Evolutionary conservation across 2,329 filamentous ascomycete species (phyloP), one percentile per base, ranked within the genome.

Genomic region (Pochonia chlamydosporia): DNA sequence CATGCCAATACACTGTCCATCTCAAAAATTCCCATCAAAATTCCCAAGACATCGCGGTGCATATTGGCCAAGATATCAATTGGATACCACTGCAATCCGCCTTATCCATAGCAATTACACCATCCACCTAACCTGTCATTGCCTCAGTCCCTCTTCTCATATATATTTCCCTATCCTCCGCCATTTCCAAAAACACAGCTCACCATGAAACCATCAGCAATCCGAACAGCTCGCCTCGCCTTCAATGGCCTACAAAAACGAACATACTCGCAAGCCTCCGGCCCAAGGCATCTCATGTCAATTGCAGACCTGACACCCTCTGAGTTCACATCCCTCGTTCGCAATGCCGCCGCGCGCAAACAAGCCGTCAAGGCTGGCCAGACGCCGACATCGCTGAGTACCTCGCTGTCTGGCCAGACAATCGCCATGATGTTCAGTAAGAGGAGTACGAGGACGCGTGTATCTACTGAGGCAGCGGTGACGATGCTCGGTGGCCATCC

Each of bases 341-440:
- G 84, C 63, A 92, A 92, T 81, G 92, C 89, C 43, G 76, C 81
- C 21, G 69, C 77, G 37, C 81, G 89, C 71, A 97, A 97, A 68
- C 68, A 79, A 46, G 74, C 81, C 47, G 81, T 92, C 71, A 95
- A 95, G 66, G 79, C 81, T 18, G 80, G 81, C 40, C 56, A 56
- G 39, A 52, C 58, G 16, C 81, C 85, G 3, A 64, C 71, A 43
- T 70, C 74, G 37, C 71, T 95, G 46, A 71, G 76, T 46, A 75
- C 76, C 35, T 73, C 79, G 10, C 71, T 99, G 52, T 69, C 78
- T 1, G 87, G 89, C 44, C 82, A 89, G 67, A 91, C 90, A 0
- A 81, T 99, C 26, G 92, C 93, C 55, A 86, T 99, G 83, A 89
- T 95, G 76, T 99, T 99, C 75, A 95, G 79, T 76, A 99, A 99